Conservation (phyloP, 2,329 filamentous ascomycete genomes). For the Dryadomyces quercus-mongolicae region DNA sequence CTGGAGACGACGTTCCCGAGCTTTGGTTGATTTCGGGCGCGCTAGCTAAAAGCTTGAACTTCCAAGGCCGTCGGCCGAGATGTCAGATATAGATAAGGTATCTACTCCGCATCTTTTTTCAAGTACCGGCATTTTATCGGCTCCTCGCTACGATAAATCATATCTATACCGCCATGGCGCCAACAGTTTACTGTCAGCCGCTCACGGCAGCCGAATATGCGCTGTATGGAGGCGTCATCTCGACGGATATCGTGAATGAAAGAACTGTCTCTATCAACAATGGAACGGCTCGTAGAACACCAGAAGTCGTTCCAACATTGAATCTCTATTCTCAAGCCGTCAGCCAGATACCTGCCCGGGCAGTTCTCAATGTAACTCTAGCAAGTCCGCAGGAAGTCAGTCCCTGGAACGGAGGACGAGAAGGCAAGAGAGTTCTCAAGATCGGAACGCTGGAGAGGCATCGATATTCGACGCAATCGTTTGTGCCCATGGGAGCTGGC, state of each 20-base stretch:
- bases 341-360: not conserved
- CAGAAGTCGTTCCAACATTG: constrained; percentile 5
- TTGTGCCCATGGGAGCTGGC: constrained; percentile 5
- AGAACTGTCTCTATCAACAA: constrained; percentile 3
- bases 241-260: constrained; percentile 5
- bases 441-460: constrained; percentile 4
- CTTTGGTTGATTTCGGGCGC: no score
- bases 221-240: constrained; percentile 3
- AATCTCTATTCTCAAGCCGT: not conserved
- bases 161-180: no score
- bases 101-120: no score
- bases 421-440: not conserved
- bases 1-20: no score
- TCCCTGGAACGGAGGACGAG: not conserved
- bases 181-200: constrained; percentile 1
- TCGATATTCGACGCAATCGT: constrained; percentile 5
- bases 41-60: no score
- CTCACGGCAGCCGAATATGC: constrained; percentile 1
- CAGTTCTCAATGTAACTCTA: constrained; percentile 3
- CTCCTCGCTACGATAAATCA: no score
- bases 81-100: no score
- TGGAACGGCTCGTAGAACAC: constrained; percentile 3
- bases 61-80: no score
- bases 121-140: no score
- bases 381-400: constrained; percentile 2